Conservation (phyloP, 2,329 filamentous ascomycete genomes). For the Penicillium sp. region DNA sequence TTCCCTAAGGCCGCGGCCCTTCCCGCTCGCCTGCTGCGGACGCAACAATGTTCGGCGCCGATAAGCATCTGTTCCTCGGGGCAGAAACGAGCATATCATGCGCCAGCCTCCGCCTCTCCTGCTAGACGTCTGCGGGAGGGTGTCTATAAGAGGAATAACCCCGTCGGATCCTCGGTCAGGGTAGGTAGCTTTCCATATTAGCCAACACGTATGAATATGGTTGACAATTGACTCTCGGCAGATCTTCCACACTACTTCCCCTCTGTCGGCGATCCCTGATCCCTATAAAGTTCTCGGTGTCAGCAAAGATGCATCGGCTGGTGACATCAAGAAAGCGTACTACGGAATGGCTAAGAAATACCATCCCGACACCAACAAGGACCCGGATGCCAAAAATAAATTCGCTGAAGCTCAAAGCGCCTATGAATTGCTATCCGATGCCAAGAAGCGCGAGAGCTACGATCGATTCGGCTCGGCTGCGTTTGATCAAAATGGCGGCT, state of each 20-base stretch:
- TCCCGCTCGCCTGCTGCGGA: constrained; percentile 40
- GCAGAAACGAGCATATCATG: constrained; percentile 37
- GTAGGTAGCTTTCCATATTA: constrained; percentile 24
- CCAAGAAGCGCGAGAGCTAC: constrained; percentile 86
- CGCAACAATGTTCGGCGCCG: constrained; percentile 38
- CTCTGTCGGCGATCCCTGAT: constrained; percentile 68
- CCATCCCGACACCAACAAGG: constrained; percentile 97
- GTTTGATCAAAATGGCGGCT: constrained; percentile 63
- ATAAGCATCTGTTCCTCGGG: constrained; percentile 29
- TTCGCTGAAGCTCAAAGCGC: constrained; percentile 89
- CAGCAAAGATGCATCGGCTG: constrained; percentile 68
- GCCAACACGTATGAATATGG: background rate
- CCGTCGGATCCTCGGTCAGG: constrained; percentile 24
- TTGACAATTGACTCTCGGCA: constrained; percentile 14
- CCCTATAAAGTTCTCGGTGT: constrained; percentile 87
- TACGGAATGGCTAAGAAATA: constrained; percentile 96
- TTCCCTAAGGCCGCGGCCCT: constrained; percentile 42
- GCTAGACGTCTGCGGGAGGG: constrained; percentile 27
- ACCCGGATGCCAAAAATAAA: constrained; percentile 84
- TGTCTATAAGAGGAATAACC: constrained; percentile 23
- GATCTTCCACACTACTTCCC: constrained; percentile 44
- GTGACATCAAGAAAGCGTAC: constrained; percentile 97
- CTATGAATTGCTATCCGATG: constrained; percentile 88
- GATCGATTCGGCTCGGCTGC: constrained; percentile 85
- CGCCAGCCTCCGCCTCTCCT: constrained; percentile 23